These are phyloP conservation scores for Paraglomus brasilianum DNA, from an alignment of 192 early-diverging fungal genomes.

Conservation along the genomic window DNA sequence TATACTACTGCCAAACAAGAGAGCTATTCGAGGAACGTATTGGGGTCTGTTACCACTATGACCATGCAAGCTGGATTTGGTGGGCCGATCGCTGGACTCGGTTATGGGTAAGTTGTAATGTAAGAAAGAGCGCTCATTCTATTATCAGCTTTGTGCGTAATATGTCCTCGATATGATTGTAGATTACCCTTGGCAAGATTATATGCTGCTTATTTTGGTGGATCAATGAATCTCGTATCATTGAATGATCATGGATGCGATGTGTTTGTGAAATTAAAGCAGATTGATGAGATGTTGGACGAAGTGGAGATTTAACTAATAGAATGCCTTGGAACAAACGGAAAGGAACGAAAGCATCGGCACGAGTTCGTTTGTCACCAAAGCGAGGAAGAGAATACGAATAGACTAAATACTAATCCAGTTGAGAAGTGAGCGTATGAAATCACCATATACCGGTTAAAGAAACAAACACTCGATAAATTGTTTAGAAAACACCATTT, in stretches of 20 bases:
- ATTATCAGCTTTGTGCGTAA: not conserved
- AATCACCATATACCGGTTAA: no score
- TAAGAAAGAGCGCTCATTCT: not conserved
- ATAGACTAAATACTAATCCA: no score
- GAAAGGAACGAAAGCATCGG: no score
- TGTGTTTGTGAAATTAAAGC: conserved; percentile 84
- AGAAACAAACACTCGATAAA: no score
- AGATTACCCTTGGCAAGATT: conserved; percentile 85
- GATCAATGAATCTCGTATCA: conserved; percentile 77
- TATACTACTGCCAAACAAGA: conserved; percentile 83
- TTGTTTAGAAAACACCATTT: no score
- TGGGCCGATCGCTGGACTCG: conserved; percentile 84
- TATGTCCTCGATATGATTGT: conserved; percentile 31
- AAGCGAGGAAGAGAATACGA: no score
- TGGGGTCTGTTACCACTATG: conserved; percentile 72
- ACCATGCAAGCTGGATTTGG: conserved; percentile 87
- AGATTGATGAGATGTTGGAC: conserved; percentile 68
- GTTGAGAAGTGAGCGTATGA: no score
- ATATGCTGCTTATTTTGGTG: conserved; percentile 94
- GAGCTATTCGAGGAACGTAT: conserved; percentile 53
- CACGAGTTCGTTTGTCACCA: no score
- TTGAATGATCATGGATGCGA: conserved; percentile 90
- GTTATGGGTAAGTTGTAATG: conserved; percentile 40
- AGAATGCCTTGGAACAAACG: no score
- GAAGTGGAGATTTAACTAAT: conserved; percentile 52